These are phyloP conservation scores for barrel medic (Medicago truncatula) DNA, from an alignment of 306 rosid genomes.

Conservation along the genomic window DNA sequence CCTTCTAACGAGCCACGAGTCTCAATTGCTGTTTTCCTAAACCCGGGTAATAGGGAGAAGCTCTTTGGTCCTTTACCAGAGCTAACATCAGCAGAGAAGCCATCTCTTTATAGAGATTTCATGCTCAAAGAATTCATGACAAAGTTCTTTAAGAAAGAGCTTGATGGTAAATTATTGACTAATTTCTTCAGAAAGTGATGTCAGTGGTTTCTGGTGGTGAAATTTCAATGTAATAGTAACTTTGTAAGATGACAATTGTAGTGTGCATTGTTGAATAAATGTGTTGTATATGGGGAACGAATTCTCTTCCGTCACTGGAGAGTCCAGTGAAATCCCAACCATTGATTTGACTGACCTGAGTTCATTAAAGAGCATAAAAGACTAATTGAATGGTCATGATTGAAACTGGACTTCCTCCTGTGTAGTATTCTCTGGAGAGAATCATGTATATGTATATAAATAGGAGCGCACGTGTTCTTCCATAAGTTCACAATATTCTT, in stretches of 20 bases:
- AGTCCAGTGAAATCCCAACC: no score
- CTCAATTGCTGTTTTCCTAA: constrained; percentile 58
- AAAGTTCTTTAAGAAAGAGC: constrained; percentile 66
- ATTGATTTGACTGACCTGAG: no score
- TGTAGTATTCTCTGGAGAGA: no score
- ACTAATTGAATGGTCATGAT: no score
- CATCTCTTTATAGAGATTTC: constrained; percentile 55
- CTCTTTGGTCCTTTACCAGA: constrained; percentile 83
- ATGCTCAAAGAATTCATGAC: constrained; percentile 55
- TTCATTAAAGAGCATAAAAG: no score
- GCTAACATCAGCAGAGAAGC: constrained; percentile 59
- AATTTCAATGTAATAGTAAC: not conserved
- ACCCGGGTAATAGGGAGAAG: constrained; percentile 59
- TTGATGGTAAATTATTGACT: constrained; percentile 69
- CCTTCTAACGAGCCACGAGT: constrained; percentile 54
- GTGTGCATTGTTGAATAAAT: no score
- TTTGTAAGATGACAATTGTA: no score
- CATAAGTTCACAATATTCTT: not conserved
- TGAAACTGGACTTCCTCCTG: no score
- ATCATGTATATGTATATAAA: not conserved
- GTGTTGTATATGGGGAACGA: not conserved
- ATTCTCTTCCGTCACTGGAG: no score
- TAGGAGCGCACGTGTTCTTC: not conserved
- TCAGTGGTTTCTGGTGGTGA: not conserved
- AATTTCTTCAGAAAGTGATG: constrained; percentile 52